Conservation (phyloP, 106 monocot genomes). For the Apostasia ramifera region DNA sequence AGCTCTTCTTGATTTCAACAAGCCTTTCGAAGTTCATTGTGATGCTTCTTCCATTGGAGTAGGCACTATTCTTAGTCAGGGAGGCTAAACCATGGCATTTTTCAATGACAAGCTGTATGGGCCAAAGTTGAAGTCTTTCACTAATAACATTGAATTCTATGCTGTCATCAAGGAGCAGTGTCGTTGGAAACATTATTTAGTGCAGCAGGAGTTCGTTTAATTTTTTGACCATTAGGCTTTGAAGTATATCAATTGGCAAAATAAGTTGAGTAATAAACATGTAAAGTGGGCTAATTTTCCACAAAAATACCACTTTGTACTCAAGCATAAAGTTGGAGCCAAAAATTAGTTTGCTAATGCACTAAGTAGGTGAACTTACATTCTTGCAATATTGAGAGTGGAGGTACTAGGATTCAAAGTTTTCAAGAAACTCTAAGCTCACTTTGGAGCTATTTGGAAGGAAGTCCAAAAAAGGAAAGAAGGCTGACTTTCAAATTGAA, state of each 20-base stretch:
- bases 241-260: not conserved
- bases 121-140: not conserved
- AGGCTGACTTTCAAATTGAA: no score
- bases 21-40: no score
- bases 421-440: no score
- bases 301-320: no score
- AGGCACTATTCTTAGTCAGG: not conserved
- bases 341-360: not conserved
- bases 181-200: not conserved
- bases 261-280: not conserved
- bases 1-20: no score
- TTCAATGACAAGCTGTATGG: slow-evolving; percentile 13
- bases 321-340: not conserved
- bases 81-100: not conserved
- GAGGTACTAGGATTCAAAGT: no score
- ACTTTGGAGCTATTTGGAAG: no score
- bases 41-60: no score
- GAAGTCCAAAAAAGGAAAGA: no score
- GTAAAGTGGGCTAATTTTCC: not conserved
- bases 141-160: not conserved
- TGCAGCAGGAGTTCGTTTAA: not conserved
- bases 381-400: no score
- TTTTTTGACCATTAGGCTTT: not conserved
- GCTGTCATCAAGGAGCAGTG: not conserved
- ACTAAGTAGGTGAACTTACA: not conserved